Conservation (phyloP, 352 stramenopile genomes). For the Salisapilia sapeloensis region DNA sequence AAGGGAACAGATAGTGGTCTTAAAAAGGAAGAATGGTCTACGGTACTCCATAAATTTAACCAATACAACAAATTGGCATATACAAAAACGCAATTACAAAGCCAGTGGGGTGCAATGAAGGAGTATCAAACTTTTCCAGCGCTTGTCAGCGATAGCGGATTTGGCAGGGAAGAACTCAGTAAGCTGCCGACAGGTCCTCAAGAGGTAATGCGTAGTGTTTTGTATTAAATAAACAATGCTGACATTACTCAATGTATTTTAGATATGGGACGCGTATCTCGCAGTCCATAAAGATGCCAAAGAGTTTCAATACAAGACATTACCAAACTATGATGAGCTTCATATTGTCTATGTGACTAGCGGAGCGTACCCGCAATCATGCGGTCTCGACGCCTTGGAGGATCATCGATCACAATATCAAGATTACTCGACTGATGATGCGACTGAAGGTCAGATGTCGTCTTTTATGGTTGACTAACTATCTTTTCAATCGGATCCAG, state of each 20-base stretch:
- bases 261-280: slow-evolving; percentile 1
- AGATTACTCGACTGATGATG: too few relatives aligned
- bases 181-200: slow-evolving; percentile 1
- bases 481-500: too few relatives aligned
- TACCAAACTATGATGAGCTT: too few relatives aligned
- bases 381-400: too few relatives aligned
- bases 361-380: too few relatives aligned
- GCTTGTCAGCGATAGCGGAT: slow-evolving; percentile 2
- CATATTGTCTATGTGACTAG: too few relatives aligned
- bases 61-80: slow-evolving; percentile 1
- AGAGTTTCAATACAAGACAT: slow-evolving; percentile 1
- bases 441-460: too few relatives aligned
- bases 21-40: slow-evolving; percentile 3
- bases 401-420: too few relatives aligned
- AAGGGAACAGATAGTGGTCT: slow-evolving; percentile 3
- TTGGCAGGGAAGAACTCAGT: slow-evolving; percentile 1
- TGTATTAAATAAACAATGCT: background rate
- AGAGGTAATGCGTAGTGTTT: background rate
- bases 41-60: slow-evolving; percentile 3
- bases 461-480: too few relatives aligned
- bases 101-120: slow-evolving; percentile 2
- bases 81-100: slow-evolving; percentile 2
- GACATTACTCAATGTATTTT: background rate
- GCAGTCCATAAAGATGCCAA: slow-evolving; percentile 1
- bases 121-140: slow-evolving; percentile 2